A percentile compares a stretch with the other conserved stretches of the same genome.
These are phyloP conservation scores for Colletotrichum chlorophyti DNA, from an alignment of 2,329 filamentous ascomycete species.

Conservation along the genomic window DNA sequence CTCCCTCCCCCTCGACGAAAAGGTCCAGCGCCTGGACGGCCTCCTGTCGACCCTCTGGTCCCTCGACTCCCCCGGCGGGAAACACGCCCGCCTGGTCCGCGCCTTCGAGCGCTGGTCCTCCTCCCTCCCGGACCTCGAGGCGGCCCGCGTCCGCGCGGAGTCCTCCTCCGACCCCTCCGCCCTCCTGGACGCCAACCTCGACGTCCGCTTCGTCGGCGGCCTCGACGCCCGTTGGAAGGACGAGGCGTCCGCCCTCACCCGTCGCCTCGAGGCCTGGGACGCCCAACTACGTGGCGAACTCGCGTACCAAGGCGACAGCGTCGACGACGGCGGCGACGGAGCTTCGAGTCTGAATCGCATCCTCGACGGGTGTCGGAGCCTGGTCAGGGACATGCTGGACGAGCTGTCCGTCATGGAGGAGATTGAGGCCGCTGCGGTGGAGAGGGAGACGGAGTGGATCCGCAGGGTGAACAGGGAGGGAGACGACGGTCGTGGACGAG, in stretches of 20 bases:
- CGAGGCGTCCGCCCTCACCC: constrained; percentile 58
- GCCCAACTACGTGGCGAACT: constrained; percentile 55
- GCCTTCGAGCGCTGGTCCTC: constrained; percentile 68
- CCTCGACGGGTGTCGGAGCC: constrained; percentile 51
- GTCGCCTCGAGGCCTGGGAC: constrained; percentile 63
- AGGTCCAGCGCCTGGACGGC: constrained; percentile 63
- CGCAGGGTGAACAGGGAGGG: constrained; percentile 56
- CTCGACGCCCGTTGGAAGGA: constrained; percentile 65
- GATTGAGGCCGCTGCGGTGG: constrained; percentile 64
- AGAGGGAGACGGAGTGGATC: constrained; percentile 66
- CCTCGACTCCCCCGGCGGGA: constrained; percentile 61
- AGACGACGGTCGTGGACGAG: constrained; percentile 36
- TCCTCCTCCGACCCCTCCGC: constrained; percentile 35
- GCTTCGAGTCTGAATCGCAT: constrained; percentile 52
- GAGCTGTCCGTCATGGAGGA: constrained; percentile 68
- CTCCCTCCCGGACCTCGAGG: constrained; percentile 52
- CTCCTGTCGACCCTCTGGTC: constrained; percentile 64
- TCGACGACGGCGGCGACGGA: constrained; percentile 23
- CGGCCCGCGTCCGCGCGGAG: constrained; percentile 46
- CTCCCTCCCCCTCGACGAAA: constrained; percentile 53
- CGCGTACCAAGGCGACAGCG: constrained; percentile 21
- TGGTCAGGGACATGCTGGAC: constrained; percentile 66
- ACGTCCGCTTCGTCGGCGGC: constrained; percentile 58
- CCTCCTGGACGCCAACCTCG: constrained; percentile 41
- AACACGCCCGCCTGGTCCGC: constrained; percentile 60